A percentile compares a stretch with the other conserved stretches of the same genome.
Evolutionary conservation across 495 filamentous ascomycete species (phyloP).

Genomic region (Hyaloscypha bicolor): DNA sequence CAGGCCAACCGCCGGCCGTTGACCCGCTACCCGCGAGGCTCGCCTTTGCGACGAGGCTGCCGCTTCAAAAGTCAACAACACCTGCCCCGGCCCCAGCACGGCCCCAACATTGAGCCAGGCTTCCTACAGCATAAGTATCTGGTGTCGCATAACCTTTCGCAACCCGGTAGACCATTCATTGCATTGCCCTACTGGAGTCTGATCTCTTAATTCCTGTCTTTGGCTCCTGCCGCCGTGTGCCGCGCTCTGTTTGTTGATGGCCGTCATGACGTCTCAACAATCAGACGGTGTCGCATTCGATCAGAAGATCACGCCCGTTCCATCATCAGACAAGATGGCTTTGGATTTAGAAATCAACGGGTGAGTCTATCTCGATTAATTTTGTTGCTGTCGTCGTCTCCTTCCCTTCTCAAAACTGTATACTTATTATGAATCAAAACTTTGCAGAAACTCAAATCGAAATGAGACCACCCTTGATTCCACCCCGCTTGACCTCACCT

Average conservation of each 20-base stretch:
- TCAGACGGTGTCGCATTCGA: constrained; percentile 47
- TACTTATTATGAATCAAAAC: constrained; percentile 31
- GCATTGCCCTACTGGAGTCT: constrained; percentile 2
- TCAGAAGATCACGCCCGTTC: constrained; percentile 48
- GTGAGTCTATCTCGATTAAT: constrained; percentile 41
- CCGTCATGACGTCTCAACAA: constrained; percentile 57
- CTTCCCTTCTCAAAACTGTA: constrained; percentile 21
- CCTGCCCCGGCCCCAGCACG: neutral
- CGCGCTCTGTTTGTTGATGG: constrained; percentile 41
- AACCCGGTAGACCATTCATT: neutral
- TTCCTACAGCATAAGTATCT: neutral
- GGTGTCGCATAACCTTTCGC: constrained; percentile 18
- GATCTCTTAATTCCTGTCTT: constrained; percentile 25
- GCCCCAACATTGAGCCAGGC: neutral
- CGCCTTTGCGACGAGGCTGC: constrained; percentile 21
- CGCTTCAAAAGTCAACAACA: constrained; percentile 1
- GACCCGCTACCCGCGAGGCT: constrained; percentile 15
- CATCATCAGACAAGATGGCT: constrained; percentile 47
- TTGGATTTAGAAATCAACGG: constrained; percentile 47
- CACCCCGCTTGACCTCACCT: constrained; percentile 25
- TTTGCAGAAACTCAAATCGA: constrained; percentile 31
- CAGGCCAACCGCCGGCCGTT: constrained; percentile 8
- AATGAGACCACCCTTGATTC: constrained; percentile 33
- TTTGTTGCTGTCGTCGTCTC: neutral
- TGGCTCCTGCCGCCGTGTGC: constrained; percentile 33